Evolutionary conservation across 139 green algal species (phyloP), one percentile per base, ranked within the genome.

Genomic region (Chlorella sp.): DNA sequence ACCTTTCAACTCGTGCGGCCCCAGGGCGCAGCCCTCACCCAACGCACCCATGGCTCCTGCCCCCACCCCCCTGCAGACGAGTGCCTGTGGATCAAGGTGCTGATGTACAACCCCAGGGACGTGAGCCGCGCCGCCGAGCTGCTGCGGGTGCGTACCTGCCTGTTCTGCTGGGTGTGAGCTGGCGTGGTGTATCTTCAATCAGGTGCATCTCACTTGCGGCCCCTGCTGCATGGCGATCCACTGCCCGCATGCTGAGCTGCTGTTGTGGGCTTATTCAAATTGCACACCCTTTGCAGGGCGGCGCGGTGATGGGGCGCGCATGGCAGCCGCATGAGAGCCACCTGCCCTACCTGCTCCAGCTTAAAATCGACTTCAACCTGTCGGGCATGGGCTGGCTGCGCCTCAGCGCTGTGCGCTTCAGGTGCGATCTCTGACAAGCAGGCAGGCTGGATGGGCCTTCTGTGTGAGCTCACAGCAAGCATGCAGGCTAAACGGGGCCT

Each of bases 291-390:
- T 1, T 96, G 85, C 91, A 96, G 74, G 86, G 67, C n/a, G 96
- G 96, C 2, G 92, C 88, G 6, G 85, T 99, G 9, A 69, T 98
- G 76, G 91, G 91, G 0, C 81, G 92, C 2, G 68, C 63, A 9
- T 97, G 97, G 65, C 94, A 98, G 89, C 93, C 95, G 0, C 94
- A 98, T 83, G 97, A 99, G 85, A 87, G 93, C 2, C 97, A 99
- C 90, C 86, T 99, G 21, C 97, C 97, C 34, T 99, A 94, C 88
- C 85, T 99, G 74, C 92, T 99, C 78, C 97, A 99, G 85, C 83
- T 99, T 81, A 98, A 98, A 93, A 92, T 98, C 21, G 96, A 99
- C 87, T 94, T 95, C 89, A 99, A 99, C 86, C 89, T 99, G 79
- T 87, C 92, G 23, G 96, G 96, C 62, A 99, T 99, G 96, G 93